Evolutionary conservation across 768 basidiomycete genomes (phyloP), one percentile per base, ranked within the genome.

Genomic region (Lentinus tigrinus): DNA sequence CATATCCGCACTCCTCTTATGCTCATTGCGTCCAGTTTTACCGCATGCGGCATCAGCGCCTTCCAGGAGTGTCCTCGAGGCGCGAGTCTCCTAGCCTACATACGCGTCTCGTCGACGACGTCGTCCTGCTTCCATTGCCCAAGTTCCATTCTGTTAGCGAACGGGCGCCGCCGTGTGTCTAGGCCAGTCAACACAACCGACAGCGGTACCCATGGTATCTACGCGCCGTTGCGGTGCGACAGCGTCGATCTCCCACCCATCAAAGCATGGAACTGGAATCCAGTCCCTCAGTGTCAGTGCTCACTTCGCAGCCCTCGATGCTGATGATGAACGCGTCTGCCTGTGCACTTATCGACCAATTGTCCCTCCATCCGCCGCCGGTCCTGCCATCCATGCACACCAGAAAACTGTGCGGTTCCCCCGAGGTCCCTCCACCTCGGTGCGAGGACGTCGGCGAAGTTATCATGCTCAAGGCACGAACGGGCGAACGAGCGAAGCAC

Each of bases 361-460:
- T n/a, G n/a, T n/a, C n/a, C n/a, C n/a, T n/a, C n/a, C n/a, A n/a
- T n/a, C n/a, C n/a, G n/a, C n/a, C n/a, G n/a, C n/a, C n/a, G n/a
- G n/a, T n/a, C n/a, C n/a, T n/a, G n/a, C n/a, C n/a, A n/a, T n/a
- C n/a, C n/a, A n/a, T n/a, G n/a, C n/a, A n/a, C n/a, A n/a, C n/a
- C n/a, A n/a, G n/a, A n/a, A n/a, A n/a, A n/a, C n/a, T n/a, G n/a
- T 34, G 43, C 19, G 43, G 42, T 57, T 57, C 56, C 48, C 27
- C 56, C 56, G 56, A 57, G 39, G 14, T 51, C 44, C 54, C 34
- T 46, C 43, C 53, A 31, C 2, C 7, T 21, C 37, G 37, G 36
- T 38, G 36, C 36, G 40, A 23, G 16, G 9, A 9, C n/a, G n/a
- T 17, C 40, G 21, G 17, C 40, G 40, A 23, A 42, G 40, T 11